Conservation (phyloP, 176 grass and related monocot species). For the Phoenix roebelenii region DNA sequence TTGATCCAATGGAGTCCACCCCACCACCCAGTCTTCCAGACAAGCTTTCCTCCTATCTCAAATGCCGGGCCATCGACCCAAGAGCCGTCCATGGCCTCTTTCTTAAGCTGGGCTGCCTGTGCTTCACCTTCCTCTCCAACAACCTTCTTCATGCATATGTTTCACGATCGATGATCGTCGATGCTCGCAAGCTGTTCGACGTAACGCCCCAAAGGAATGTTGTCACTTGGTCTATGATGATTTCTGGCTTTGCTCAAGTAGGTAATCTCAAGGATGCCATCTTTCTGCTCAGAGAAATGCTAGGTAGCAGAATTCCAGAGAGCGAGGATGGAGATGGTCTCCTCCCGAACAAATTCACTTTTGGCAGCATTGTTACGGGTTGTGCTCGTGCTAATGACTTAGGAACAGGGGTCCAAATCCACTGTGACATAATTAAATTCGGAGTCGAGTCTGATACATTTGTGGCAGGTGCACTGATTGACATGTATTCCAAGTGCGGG, state of each 20-base stretch:
- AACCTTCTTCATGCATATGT: slow-evolving; percentile 19
- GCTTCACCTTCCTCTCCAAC: slow-evolving; percentile 48
- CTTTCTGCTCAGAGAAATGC: slow-evolving; percentile 23
- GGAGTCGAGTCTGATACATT: slow-evolving; percentile 32
- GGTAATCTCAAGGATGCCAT: slow-evolving; percentile 21
- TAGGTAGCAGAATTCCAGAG: background rate
- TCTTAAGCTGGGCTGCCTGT: slow-evolving; percentile 36
- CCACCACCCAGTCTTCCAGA: slow-evolving; percentile 11
- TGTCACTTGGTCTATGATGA: slow-evolving; percentile 38
- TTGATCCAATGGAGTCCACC: background rate
- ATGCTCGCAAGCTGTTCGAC: slow-evolving; percentile 46
- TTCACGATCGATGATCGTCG: background rate
- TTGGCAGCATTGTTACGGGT: slow-evolving; percentile 29
- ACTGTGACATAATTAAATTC: slow-evolving; percentile 32
- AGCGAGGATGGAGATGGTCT: background rate
- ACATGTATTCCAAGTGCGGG: slow-evolving; percentile 53
- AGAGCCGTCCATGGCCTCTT: slow-evolving; percentile 24
- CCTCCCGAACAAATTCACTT: slow-evolving; percentile 23
- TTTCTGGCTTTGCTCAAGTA: slow-evolving; percentile 25
- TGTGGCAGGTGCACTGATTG: slow-evolving; percentile 33
- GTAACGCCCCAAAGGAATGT: slow-evolving; percentile 45
- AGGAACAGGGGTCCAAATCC: slow-evolving; percentile 20
- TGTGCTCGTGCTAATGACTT: slow-evolving; percentile 25
- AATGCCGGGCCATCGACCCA: slow-evolving; percentile 12
- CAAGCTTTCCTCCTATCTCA: slow-evolving; percentile 33